Conservation (phyloP, 2,329 filamentous ascomycete species). For the Scopulariopsis brevicaulis region DNA sequence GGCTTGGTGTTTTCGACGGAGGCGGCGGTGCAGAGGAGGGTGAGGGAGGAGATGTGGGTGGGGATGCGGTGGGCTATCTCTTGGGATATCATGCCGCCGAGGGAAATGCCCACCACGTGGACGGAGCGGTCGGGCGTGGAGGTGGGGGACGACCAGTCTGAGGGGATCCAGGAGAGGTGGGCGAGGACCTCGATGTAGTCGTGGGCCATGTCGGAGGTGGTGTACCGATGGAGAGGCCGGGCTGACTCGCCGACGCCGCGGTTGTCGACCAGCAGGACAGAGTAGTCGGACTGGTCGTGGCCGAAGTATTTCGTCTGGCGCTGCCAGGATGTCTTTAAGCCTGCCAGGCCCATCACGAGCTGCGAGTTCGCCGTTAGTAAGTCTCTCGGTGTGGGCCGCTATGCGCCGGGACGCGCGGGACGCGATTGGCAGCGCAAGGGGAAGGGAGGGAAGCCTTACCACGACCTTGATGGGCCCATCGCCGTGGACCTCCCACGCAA, state of each 20-base stretch:
- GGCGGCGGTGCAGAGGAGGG: constrained; percentile 51
- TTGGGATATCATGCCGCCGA: constrained; percentile 89
- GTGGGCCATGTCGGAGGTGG: constrained; percentile 73
- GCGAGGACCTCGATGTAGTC: constrained; percentile 62
- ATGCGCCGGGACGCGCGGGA: constrained; percentile 4
- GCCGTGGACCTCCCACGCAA: constrained; percentile 74
- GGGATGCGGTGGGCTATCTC: constrained; percentile 54
- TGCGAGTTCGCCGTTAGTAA: constrained; percentile 19
- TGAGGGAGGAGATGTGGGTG: constrained; percentile 40
- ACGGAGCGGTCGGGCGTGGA: constrained; percentile 24
- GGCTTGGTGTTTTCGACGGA: constrained; percentile 47
- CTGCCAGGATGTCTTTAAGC: constrained; percentile 61
- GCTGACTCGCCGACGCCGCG: constrained; percentile 72
- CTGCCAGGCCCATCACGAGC: constrained; percentile 75
- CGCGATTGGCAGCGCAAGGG: too few relatives aligned
- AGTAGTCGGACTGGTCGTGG: constrained; percentile 58
- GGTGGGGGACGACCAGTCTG: not conserved
- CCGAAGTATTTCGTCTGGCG: constrained; percentile 75
- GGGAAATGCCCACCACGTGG: constrained; percentile 68
- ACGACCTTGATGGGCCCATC: constrained; percentile 59
- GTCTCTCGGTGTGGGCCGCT: not conserved
- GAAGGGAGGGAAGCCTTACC: constrained; percentile 38
- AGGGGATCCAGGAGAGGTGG: constrained; percentile 54
- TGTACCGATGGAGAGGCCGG: constrained; percentile 68
- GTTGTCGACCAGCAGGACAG: constrained; percentile 71